Conservation (phyloP, 495 filamentous ascomycete species). For the Penicillium argentinense region DNA sequence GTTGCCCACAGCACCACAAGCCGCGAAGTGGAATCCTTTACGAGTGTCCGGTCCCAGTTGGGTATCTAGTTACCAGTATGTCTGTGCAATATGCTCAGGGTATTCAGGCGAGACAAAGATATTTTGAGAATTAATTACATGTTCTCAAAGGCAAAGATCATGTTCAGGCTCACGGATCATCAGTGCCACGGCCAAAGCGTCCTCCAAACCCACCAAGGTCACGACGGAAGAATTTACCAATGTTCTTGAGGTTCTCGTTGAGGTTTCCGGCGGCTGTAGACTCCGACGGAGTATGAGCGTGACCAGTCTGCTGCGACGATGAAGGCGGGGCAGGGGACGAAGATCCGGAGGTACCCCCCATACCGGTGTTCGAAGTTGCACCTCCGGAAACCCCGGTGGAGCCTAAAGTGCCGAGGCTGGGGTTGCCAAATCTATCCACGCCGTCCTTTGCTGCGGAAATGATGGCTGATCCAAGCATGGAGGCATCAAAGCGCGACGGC, state of each 20-base stretch:
- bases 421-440: conserved; percentile 79
- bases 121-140: too few relatives aligned
- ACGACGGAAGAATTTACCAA: conserved; percentile 92
- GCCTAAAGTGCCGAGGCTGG: conserved; percentile 35
- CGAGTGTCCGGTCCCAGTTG: too few relatives aligned
- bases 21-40: too few relatives aligned
- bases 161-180: too few relatives aligned
- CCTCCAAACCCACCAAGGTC: conserved; percentile 83
- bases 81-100: too few relatives aligned
- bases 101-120: too few relatives aligned
- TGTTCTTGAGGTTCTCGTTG: conserved; percentile 89
- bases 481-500: conserved; percentile 69
- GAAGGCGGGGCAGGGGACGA: conserved; percentile 19
- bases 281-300: conserved; percentile 18
- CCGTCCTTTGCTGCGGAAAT: conserved; percentile 89
- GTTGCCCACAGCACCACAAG: too few relatives aligned
- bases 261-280: conserved; percentile 55
- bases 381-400: conserved; percentile 21
- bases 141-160: too few relatives aligned
- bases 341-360: conserved; percentile 18
- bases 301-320: conserved; percentile 17
- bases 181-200: conserved; percentile 56
- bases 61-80: too few relatives aligned
- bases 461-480: conserved; percentile 64
- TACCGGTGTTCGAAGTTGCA: conserved; percentile 11